A percentile compares a stretch with the other conserved stretches of the same genome.
These are phyloP conservation scores for Lecanicillium sp. DNA, from an alignment of 2,329 filamentous ascomycete species.

Conservation along the genomic window DNA sequence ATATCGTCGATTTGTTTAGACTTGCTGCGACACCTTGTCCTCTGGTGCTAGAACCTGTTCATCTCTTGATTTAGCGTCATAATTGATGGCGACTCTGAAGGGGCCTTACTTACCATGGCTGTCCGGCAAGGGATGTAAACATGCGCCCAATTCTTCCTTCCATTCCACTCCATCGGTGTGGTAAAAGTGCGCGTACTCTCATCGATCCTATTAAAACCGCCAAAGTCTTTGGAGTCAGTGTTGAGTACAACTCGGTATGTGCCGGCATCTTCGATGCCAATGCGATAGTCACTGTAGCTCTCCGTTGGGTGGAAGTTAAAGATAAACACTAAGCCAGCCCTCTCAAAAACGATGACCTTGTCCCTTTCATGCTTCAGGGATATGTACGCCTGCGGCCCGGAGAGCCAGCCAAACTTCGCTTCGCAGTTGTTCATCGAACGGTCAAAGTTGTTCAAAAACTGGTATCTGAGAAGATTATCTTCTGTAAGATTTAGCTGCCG, in stretches of 20 bases:
- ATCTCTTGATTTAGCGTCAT: constrained; percentile 1
- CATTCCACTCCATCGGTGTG: constrained; percentile 84
- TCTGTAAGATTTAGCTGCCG: constrained; percentile 90
- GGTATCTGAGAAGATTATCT: constrained; percentile 76
- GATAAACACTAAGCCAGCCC: constrained; percentile 80
- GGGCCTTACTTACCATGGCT: constrained; percentile 63
- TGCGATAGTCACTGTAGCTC: constrained; percentile 86
- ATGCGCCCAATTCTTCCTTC: constrained; percentile 81
- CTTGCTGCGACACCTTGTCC: constrained; percentile 16
- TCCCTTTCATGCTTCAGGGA: constrained; percentile 89
- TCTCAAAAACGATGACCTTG: constrained; percentile 93
- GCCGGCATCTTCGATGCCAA: constrained; percentile 76
- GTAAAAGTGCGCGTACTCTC: constrained; percentile 86
- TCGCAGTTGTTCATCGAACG: constrained; percentile 82
- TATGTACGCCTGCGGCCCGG: constrained; percentile 78
- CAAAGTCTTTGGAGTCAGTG: constrained; percentile 67
- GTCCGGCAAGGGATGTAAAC: constrained; percentile 81
- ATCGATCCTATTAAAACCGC: constrained; percentile 71
- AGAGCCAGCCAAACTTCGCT: constrained; percentile 85
- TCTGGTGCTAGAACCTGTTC: constrained; percentile 45
- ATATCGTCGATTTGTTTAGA: no score
- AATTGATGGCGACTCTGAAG: background rate
- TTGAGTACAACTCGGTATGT: constrained; percentile 84
- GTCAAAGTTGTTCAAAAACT: constrained; percentile 91
- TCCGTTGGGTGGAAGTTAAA: constrained; percentile 90